A percentile compares a stretch with the other conserved stretches of the same genome.
phyloP scores from a whole-genome alignment of 345 rosid species.

The Eucalyptus polyanthemos region DNA sequence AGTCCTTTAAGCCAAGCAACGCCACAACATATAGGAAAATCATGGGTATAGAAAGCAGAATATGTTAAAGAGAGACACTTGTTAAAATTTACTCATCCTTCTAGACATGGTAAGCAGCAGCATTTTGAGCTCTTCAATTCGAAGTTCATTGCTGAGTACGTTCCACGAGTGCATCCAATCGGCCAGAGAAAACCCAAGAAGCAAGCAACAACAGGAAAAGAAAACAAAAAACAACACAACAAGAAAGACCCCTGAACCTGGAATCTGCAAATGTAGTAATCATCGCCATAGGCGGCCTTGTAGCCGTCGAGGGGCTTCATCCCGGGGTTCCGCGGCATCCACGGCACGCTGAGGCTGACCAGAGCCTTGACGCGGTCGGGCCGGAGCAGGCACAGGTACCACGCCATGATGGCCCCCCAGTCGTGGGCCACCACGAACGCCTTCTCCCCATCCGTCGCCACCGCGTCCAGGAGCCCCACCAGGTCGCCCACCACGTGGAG shows the following conservation, averaged over 20 bases:
- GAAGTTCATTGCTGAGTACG: background rate
- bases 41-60: background rate
- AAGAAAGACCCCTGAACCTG: conserved; percentile 39
- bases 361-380: conserved; percentile 60
- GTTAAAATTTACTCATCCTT: background rate
- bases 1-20: background rate
- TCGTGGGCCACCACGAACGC: conserved; percentile 67
- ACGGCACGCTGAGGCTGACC: conserved; percentile 39
- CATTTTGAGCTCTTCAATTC: background rate
- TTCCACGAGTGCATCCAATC: background rate
- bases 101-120: background rate
- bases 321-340: conserved; percentile 31
- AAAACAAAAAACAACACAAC: background rate
- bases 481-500: conserved; percentile 5
- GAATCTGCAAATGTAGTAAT: conserved; percentile 76
- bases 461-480: background rate
- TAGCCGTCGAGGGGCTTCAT: conserved; percentile 33
- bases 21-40: background rate
- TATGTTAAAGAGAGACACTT: background rate
- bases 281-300: conserved; percentile 38
- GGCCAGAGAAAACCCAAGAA: background rate
- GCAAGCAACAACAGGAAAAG: background rate
- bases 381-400: conserved; percentile 43
- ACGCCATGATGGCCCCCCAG: conserved; percentile 62
- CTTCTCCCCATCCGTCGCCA: conserved; percentile 3